Conservation (phyloP, 2,329 filamentous ascomycete species). For the Pyrenochaeta sp. region DNA sequence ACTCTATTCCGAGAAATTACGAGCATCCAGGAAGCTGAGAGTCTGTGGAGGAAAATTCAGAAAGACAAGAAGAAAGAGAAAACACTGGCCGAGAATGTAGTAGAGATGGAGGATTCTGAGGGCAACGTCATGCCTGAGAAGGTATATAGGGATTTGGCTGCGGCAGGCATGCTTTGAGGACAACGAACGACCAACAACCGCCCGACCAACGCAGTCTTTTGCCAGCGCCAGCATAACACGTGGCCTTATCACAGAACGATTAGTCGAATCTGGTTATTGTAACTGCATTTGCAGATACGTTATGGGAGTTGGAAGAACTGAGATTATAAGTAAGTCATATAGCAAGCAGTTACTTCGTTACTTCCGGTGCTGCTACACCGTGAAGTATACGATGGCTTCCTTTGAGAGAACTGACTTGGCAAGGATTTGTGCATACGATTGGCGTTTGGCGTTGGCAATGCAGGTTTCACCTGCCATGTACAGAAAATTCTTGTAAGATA, state of each 20-base stretch:
- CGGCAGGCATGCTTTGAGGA: constrained; percentile 73
- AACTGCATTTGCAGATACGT: neutral
- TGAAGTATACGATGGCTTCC: neutral
- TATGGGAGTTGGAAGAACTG: neutral
- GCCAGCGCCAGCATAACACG: neutral
- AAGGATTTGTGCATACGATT: neutral
- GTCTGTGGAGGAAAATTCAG: constrained; percentile 93
- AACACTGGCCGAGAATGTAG: constrained; percentile 80
- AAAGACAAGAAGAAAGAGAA: constrained; percentile 81
- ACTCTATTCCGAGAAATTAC: constrained; percentile 94
- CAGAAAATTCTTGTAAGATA: neutral
- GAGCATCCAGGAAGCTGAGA: constrained; percentile 85
- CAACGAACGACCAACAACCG: neutral
- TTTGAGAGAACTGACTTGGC: neutral
- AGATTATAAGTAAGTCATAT: neutral
- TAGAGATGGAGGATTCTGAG: constrained; percentile 98
- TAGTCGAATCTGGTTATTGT: neutral
- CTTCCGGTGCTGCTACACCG: neutral
- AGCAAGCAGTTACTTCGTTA: neutral
- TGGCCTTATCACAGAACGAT: neutral
- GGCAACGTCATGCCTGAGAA: constrained; percentile 99
- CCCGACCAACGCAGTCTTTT: neutral
- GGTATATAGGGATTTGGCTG: constrained; percentile 94
- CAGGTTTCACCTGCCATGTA: neutral
- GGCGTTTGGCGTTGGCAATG: neutral